Evolutionary conservation across 164 flowering plant species (phyloP), one percentile per base, ranked within the genome.

Genomic region (Sextonia rubra): DNA sequence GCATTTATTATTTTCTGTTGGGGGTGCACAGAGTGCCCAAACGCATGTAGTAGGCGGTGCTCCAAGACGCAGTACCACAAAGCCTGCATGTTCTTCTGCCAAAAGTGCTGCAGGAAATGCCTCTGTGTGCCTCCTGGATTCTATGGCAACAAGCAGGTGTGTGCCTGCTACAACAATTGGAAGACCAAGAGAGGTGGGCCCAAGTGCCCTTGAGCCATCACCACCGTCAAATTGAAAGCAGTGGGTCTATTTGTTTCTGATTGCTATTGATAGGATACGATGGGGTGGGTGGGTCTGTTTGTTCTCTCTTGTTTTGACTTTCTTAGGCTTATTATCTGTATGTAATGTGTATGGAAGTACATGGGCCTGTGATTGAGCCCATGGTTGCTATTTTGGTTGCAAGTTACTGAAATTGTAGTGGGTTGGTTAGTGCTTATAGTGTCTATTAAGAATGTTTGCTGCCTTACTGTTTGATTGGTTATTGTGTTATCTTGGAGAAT

Each of bases 21-120:
- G 58, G 17, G 58, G 58, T 52, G 58, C n/a, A 18, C 79, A 77
- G 79, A 77, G 32, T 77, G 79, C 60, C 25, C 73, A 12, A 62
- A 68, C 1, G 64, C 69, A 25, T 77, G 79, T 66, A 22, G 68
- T 0, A 12, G 17, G 7, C 30, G 79, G 64, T 77, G 79, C 72
- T 72, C 75, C 12, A 66, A 70, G 60, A 77, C 79, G 3, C 72
- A 56, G 26, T 56, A 77, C 73, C 70, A 55, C 69, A 77, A 77
- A 73, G 69, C 79, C 2, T 77, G 79, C 73, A 62, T 77, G 75
- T 77, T 77, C 75, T 77, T 77, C 72, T 77, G 79, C 56, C 75
- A 77, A 17, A 77, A 77, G 70, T 77, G 79, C 22, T 77, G 79
- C 47, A 63, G 64, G 47, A 77, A 72, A 65, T 77, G 79, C 75